phyloP scores from a whole-genome alignment of 1,284 basidiomycete species.

The Puccinia triticina region DNA sequence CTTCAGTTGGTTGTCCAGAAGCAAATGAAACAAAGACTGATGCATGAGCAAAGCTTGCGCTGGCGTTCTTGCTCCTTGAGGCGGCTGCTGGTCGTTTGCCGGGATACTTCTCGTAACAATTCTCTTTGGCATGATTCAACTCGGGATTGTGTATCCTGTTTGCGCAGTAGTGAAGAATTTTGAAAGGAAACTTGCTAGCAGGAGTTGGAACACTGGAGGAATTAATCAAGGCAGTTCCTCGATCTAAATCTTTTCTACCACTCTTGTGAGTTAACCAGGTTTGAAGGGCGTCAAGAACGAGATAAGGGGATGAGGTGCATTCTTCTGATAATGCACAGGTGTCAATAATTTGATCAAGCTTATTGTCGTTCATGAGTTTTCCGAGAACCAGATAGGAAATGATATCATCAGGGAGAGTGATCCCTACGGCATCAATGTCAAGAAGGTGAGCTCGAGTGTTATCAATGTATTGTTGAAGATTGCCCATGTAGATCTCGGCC shows the following conservation, averaged over 20 bases:
- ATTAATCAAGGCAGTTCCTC: background rate
- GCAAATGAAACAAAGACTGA: background rate
- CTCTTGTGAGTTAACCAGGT: background rate
- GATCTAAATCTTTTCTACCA: background rate
- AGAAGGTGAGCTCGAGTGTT: background rate
- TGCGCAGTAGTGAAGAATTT: background rate
- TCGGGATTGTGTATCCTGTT: background rate
- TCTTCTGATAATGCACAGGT: background rate
- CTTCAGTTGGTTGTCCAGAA: background rate
- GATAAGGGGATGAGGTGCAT: background rate
- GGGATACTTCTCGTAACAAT: background rate
- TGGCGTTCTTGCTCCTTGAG: background rate
- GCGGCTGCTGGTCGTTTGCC: background rate
- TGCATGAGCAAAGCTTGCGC: background rate
- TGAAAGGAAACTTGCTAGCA: background rate
- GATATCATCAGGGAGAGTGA: background rate
- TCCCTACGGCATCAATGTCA: background rate
- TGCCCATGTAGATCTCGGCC: background rate
- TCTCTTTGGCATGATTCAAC: background rate
- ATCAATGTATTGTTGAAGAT: background rate
- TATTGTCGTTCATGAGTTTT: background rate
- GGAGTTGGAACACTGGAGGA: background rate
- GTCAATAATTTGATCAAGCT: background rate
- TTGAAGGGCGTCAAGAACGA: background rate
- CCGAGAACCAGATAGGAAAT: background rate